Percentiles rank a stretch among this genome's conserved stretches.
Evolutionary conservation across 495 filamentous ascomycete species (phyloP).

Genomic region (Aspergillus coremiiformis): DNA sequence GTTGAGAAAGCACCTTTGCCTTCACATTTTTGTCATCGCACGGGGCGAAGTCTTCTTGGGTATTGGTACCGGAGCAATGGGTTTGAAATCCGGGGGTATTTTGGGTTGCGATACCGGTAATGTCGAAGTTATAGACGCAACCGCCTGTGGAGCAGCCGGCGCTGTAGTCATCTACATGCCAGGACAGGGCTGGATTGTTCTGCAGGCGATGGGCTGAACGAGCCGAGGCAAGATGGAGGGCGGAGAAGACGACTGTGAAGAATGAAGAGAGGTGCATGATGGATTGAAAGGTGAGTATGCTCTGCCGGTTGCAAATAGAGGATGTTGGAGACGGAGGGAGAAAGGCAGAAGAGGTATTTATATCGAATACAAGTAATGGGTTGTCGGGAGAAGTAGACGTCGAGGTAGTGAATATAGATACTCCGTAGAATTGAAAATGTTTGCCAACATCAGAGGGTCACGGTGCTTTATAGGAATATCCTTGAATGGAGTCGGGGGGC

Average conservation of each 20-base stretch:
- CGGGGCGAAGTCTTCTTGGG: conserved; percentile 14
- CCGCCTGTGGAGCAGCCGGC: conserved; percentile 30
- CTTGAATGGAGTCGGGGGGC: neutral
- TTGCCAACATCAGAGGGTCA: neutral
- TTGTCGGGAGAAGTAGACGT: neutral
- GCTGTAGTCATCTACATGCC: conserved; percentile 29
- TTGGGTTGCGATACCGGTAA: conserved; percentile 17
- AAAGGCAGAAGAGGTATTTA: neutral
- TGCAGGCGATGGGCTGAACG: conserved; percentile 6
- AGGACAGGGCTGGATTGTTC: conserved; percentile 23
- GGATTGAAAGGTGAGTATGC: neutral
- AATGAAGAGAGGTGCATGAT: conserved; percentile 32
- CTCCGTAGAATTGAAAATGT: neutral
- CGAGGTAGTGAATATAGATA: neutral
- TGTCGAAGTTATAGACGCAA: conserved; percentile 33
- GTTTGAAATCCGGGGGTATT: conserved; percentile 38
- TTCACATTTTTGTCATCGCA: conserved; percentile 26
- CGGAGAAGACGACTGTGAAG: conserved; percentile 26
- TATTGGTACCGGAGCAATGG: conserved; percentile 29
- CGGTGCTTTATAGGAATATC: neutral
- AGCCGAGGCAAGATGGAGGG: conserved; percentile 21
- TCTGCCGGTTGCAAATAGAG: neutral
- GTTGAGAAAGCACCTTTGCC: conserved; percentile 18
- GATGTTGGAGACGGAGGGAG: neutral
- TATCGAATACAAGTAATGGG: neutral